A percentile compares a stretch with the other conserved stretches of the same genome.
Evolutionary conservation across 2,329 filamentous ascomycete genomes (phyloP).

Genomic region (Macrophomina phaseolina): DNA sequence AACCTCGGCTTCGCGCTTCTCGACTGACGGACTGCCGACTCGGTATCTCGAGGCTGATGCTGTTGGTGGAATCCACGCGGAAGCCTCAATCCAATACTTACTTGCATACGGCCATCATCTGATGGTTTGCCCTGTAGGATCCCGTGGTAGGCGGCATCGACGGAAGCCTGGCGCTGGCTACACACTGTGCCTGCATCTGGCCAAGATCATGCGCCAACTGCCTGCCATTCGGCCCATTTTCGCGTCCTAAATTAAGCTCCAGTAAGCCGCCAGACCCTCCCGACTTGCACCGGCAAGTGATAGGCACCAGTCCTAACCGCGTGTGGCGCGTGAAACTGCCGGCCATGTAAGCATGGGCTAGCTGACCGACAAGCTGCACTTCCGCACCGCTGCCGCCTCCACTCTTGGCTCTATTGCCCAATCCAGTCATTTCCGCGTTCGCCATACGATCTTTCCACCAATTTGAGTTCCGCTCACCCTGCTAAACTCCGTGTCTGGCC

Average conservation of each 20-base stretch:
- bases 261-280: conserved; percentile 16
- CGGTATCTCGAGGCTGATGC: conserved; percentile 1
- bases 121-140: conserved; percentile 4
- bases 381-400: conserved; percentile 12
- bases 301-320: not conserved
- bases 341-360: conserved; percentile 14
- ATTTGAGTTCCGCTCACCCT: conserved; percentile 12
- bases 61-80: conserved; percentile 8
- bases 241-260: conserved; percentile 17
- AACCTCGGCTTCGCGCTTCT: not conserved
- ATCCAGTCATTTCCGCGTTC: conserved; percentile 7
- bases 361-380: not conserved
- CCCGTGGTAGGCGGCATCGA: not conserved
- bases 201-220: not conserved
- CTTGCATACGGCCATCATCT: conserved; percentile 19
- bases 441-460: conserved; percentile 18
- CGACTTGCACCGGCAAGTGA: conserved; percentile 2
- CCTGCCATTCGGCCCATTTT: not conserved
- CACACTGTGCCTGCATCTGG: conserved; percentile 14
- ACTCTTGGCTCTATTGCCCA: conserved; percentile 22
- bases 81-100: conserved; percentile 16
- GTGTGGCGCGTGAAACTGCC: conserved; percentile 17
- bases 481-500: conserved; percentile 9
- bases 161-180: conserved; percentile 4
- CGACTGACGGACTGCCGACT: not conserved